phyloP scores from a whole-genome alignment of 805 yeast species.

The Starmerella bombi region DNA sequence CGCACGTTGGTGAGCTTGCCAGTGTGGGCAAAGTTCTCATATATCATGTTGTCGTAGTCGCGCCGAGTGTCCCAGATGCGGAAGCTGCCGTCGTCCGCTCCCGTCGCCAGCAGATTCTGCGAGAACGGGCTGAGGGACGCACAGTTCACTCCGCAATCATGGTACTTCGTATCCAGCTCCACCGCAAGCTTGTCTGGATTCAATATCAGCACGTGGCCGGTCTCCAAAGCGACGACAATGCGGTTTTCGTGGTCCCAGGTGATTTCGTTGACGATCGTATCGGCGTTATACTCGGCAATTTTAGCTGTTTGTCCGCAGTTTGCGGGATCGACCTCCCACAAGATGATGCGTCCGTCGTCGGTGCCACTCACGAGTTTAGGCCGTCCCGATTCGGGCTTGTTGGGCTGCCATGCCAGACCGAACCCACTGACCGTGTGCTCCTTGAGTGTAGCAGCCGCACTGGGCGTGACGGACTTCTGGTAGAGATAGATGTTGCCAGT shows the following conservation, averaged over 20 bases:
- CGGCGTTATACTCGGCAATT: slow-evolving; percentile 1
- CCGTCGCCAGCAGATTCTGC: slow-evolving; percentile 39
- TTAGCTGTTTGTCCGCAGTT: background rate
- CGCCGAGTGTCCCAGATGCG: slow-evolving; percentile 62
- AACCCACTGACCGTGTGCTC: slow-evolving; percentile 53
- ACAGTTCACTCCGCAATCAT: slow-evolving; percentile 49
- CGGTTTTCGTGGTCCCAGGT: slow-evolving; percentile 39
- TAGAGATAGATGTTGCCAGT: slow-evolving; percentile 10
- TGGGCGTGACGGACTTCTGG: background rate
- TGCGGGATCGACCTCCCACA: slow-evolving; percentile 43
- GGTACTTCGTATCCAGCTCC: slow-evolving; percentile 31
- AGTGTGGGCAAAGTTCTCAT: slow-evolving; percentile 61
- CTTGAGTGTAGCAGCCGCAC: background rate
- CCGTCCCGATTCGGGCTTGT: slow-evolving; percentile 1
- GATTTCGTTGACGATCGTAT: slow-evolving; percentile 54
- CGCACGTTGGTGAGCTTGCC: slow-evolving; percentile 58
- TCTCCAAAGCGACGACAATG: slow-evolving; percentile 65
- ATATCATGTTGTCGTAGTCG: slow-evolving; percentile 39
- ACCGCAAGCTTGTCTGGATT: slow-evolving; percentile 36
- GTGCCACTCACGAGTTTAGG: slow-evolving; percentile 46
- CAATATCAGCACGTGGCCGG: slow-evolving; percentile 44
- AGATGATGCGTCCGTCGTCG: slow-evolving; percentile 51
- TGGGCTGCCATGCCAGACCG: slow-evolving; percentile 56
- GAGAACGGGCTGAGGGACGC: slow-evolving; percentile 50
- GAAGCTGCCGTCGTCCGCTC: slow-evolving; percentile 34